Conservation (phyloP, 257 asterid genomes). For the Lycium barbarum region DNA sequence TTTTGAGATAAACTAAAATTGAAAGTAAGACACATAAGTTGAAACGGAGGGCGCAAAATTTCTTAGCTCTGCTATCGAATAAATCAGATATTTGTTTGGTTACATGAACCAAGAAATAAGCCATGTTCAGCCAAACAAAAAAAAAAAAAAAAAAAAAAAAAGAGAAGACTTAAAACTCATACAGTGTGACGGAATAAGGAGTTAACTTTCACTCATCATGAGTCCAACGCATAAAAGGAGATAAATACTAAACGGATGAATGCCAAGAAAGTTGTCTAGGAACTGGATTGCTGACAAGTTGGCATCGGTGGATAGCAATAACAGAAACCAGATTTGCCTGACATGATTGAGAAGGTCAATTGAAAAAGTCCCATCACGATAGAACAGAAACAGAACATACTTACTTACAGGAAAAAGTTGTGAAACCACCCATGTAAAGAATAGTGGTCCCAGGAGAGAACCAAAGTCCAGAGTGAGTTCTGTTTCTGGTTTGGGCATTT, state of each 20-base stretch:
- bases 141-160: background rate
- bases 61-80: background rate
- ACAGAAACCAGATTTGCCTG: background rate
- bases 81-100: background rate
- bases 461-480: slow-evolving; percentile 82
- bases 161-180: background rate
- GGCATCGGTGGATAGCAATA: background rate
- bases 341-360: slow-evolving; percentile 25
- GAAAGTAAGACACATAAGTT: background rate
- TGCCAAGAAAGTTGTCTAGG: slow-evolving; percentile 11
- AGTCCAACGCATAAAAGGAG: background rate
- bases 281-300: slow-evolving; percentile 5
- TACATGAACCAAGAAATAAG: slow-evolving; percentile 13
- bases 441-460: slow-evolving; percentile 94
- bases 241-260: slow-evolving; percentile 18
- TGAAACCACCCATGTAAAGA: slow-evolving; percentile 84
- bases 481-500: slow-evolving; percentile 94
- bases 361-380: slow-evolving; percentile 1
- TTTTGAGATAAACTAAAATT: background rate
- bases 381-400: slow-evolving; percentile 21
- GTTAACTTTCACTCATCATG: background rate
- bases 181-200: background rate
- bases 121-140: background rate
- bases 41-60: background rate
- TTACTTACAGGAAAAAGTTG: slow-evolving; percentile 89